Conservation (phyloP, 768 basidiomycete species). For the Collybia sp. region DNA sequence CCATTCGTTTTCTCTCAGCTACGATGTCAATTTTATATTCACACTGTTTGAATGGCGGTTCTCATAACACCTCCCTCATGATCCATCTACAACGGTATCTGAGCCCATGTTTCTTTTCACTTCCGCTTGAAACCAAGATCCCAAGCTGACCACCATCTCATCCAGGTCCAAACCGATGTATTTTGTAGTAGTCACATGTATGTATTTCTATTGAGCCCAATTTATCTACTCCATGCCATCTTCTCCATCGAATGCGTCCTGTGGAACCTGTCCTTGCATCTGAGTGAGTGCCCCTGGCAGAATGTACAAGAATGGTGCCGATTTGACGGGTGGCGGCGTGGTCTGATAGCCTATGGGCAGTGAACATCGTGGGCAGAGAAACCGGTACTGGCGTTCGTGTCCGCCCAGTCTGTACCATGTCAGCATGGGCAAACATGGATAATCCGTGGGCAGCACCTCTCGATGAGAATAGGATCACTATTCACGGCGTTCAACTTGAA, state of each 20-base stretch:
- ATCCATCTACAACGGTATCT: conserved; percentile 86
- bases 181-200: conserved; percentile 1
- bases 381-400: conserved; percentile 73
- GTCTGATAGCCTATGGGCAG: conserved; percentile 76
- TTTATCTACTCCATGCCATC: conserved; percentile 20
- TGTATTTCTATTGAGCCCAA: conserved; percentile 7
- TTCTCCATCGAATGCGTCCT: conserved; percentile 73
- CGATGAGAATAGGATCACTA: conserved; percentile 67
- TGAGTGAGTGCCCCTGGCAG: conserved; percentile 81
- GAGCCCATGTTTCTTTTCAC: conserved; percentile 31
- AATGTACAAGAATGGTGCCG: conserved; percentile 77
- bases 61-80: conserved; percentile 38
- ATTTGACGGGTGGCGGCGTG: conserved; percentile 70
- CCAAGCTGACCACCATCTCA: not conserved
- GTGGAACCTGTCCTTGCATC: conserved; percentile 81
- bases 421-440: not conserved
- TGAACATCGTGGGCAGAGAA: conserved; percentile 64
- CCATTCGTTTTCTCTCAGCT: conserved; percentile 14
- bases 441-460: conserved; percentile 51
- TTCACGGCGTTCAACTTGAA: conserved; percentile 84
- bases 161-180: not conserved
- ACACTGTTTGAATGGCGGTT: conserved; percentile 67
- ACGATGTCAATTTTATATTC: conserved; percentile 61
- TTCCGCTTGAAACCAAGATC: conserved; percentile 1
- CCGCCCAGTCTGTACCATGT: conserved; percentile 46